These are phyloP conservation scores for Podospora conica DNA, from an alignment of 495 filamentous ascomycete genomes.

Conservation along the genomic window DNA sequence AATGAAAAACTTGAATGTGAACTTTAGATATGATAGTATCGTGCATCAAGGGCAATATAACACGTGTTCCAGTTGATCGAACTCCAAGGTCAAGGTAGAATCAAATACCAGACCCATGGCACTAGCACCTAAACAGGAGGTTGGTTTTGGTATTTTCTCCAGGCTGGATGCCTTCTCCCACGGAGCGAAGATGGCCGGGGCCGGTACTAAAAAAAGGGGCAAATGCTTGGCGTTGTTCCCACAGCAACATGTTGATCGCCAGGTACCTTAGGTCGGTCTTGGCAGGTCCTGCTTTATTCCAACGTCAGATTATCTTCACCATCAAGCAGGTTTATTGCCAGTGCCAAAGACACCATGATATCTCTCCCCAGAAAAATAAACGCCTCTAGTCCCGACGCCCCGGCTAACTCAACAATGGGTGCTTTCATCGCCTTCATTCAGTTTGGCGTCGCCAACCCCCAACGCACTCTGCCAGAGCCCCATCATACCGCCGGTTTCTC, in stretches of 20 bases:
- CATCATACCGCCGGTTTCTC: constrained; percentile 41
- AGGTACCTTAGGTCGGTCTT: background rate
- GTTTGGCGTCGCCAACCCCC: background rate
- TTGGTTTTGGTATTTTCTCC: background rate
- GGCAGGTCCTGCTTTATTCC: background rate
- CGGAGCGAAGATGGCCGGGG: background rate
- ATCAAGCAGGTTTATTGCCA: background rate
- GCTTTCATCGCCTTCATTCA: background rate
- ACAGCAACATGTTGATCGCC: background rate
- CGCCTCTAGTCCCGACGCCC: background rate
- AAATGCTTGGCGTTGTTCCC: background rate
- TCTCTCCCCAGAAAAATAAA: background rate
- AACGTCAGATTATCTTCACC: background rate
- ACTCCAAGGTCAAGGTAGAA: too few species aligned
- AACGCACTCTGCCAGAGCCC: background rate
- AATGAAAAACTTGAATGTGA: too few species aligned
- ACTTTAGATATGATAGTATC: too few species aligned
- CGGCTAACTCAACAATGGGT: background rate
- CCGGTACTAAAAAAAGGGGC: background rate
- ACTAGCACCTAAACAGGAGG: too few species aligned
- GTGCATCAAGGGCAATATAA: too few species aligned
- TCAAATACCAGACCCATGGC: too few species aligned
- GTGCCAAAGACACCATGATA: background rate
- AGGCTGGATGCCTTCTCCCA: too few species aligned
- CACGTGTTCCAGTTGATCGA: too few species aligned